Percentiles rank a stretch among this genome's conserved stretches.
These are phyloP conservation scores for Fusarium sp. DNA, from an alignment of 2,329 filamentous ascomycete genomes.

Conservation along the genomic window DNA sequence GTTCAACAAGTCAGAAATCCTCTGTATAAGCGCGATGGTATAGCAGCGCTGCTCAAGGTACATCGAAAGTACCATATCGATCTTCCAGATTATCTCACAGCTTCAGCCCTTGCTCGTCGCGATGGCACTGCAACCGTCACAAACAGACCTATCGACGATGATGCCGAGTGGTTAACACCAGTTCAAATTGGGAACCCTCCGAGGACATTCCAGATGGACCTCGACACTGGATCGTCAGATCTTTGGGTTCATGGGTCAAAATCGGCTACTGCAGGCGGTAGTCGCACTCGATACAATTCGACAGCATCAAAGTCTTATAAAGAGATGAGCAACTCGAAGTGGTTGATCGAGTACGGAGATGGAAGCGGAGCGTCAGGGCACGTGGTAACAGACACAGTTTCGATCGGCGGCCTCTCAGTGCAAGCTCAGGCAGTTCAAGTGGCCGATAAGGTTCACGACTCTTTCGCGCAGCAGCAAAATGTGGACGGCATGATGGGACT, in stretches of 20 bases:
- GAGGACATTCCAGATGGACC: slow-evolving; percentile 57
- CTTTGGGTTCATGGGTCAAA: slow-evolving; percentile 63
- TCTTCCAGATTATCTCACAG: slow-evolving; percentile 44
- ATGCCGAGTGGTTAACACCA: slow-evolving; percentile 55
- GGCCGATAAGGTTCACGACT: slow-evolving; percentile 56
- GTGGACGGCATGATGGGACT: slow-evolving; percentile 60
- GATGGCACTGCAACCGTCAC: slow-evolving; percentile 48
- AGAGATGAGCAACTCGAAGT: slow-evolving; percentile 53
- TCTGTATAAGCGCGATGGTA: slow-evolving; percentile 51
- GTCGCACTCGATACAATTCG: slow-evolving; percentile 56
- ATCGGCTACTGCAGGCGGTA: slow-evolving; percentile 53
- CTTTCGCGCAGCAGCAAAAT: slow-evolving; percentile 55
- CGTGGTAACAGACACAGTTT: slow-evolving; percentile 59
- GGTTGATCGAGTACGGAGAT: slow-evolving; percentile 61
- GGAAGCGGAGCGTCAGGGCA: slow-evolving; percentile 57
- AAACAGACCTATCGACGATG: slow-evolving; percentile 49
- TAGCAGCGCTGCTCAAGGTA: slow-evolving; percentile 50
- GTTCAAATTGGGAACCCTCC: slow-evolving; percentile 59
- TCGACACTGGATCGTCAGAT: slow-evolving; percentile 62
- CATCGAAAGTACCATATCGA: slow-evolving; percentile 55
- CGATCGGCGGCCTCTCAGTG: slow-evolving; percentile 58
- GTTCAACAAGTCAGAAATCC: slow-evolving; percentile 55
- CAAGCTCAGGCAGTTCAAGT: slow-evolving; percentile 58
- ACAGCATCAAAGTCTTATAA: slow-evolving; percentile 54
- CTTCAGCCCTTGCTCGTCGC: slow-evolving; percentile 43